Evolutionary conservation across 2,329 filamentous ascomycete genomes (phyloP), one percentile per base, ranked within the genome.

Genomic region (Penicillium brevicompactum): DNA sequence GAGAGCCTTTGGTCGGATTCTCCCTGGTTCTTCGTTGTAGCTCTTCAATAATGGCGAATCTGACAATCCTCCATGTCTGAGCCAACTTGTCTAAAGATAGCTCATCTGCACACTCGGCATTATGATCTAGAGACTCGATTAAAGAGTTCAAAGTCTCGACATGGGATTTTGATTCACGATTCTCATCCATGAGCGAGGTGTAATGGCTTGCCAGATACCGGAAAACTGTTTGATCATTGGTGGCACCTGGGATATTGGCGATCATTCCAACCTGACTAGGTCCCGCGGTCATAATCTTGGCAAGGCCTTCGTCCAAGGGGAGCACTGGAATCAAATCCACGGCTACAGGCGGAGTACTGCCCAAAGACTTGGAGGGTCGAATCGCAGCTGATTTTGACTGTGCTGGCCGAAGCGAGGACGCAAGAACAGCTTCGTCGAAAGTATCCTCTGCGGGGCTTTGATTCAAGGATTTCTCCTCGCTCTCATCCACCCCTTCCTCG

Each of bases 51-150:
- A 84, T 74, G 24, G 79, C 76, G 52, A 77, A 75, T 51, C 79
- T 80, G 32, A 85, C 69, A 21, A 87, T 78, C 51, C 78, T 79
- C 84, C 84, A 87, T 18, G 82, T 83, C 59, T 86, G 81, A 31
- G 84, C 81, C 44, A 84, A 71, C 51, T 80, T 76, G 60, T 80
- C 74, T 58, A 80, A 70, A 38, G 78, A 77, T 32, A 78, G 76
- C 53, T 76, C 71, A 57, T 83, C 76, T 24, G 82, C 82, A 59
- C 80, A 76, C 44, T 77, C 72, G 5, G 81, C 81, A 68, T 86
- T 87, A 32, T 79, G 75, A 50, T 80, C 75, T 47, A 85, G 79
- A 5, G 76, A 74, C 9, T 76, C 72, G 18, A 75, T 58, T 41
- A 80, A 59, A 8, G 64, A 64, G 10, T 62, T 66, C 34, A 78